A percentile compares a stretch with the other conserved stretches of the same genome.
phyloP scores from a whole-genome alignment of 176 grass and related monocot species.

The Lolium rigidum region DNA sequence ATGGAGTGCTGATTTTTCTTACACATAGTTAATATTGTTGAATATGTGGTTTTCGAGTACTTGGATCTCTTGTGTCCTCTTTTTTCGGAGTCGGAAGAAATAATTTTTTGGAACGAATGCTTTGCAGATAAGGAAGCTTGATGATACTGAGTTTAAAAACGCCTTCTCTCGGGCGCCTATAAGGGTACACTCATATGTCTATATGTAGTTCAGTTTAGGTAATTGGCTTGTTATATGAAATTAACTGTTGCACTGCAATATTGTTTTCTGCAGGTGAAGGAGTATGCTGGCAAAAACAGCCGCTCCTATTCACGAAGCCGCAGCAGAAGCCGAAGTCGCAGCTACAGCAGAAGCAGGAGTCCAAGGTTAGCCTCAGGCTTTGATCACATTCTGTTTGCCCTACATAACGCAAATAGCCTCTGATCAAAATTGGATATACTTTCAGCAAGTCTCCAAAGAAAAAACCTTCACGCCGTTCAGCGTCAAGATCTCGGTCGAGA shows the following conservation, averaged over 20 bases:
- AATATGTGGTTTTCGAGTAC: background rate
- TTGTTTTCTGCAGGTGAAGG: constrained; percentile 58
- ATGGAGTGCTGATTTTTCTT: background rate
- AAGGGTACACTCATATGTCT: constrained; percentile 52
- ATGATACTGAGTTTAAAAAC: constrained; percentile 87
- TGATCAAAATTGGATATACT: background rate
- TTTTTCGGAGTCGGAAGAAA: background rate
- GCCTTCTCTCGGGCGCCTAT: constrained; percentile 79
- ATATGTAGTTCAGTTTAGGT: background rate
- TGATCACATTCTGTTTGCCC: background rate
- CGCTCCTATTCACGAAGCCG: constrained; percentile 43
- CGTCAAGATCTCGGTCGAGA: constrained; percentile 51
- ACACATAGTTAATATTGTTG: background rate
- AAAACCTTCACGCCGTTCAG: constrained; percentile 42
- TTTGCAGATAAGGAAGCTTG: constrained; percentile 82
- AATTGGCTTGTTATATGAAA: background rate
- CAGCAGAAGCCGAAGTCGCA: constrained; percentile 50
- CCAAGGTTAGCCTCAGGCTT: constrained; percentile 43
- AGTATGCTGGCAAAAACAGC: constrained; percentile 58
- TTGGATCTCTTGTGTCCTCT: background rate
- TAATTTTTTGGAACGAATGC: constrained; percentile 12
- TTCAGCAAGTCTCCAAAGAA: constrained; percentile 58
- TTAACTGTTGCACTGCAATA: background rate
- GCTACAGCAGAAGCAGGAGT: constrained; percentile 54
- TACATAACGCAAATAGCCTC: background rate